phyloP scores from a whole-genome alignment of 1,284 basidiomycete species.

The Laetiporus sulphureus region DNA sequence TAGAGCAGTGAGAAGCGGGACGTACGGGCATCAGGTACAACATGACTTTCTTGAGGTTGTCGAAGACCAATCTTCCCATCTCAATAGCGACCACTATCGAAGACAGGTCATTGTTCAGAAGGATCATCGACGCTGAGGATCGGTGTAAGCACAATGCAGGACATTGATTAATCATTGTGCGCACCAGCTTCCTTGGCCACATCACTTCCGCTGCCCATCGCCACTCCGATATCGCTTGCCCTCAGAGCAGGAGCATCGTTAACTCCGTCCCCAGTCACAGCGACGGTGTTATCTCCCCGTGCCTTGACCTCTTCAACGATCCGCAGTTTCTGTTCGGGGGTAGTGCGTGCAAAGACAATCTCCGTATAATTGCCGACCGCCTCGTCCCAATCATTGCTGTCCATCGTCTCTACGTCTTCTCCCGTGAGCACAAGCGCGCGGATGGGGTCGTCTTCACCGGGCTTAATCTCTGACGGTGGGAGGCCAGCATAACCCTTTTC shows the following conservation, averaged over 20 bases:
- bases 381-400: constrained; percentile 40
- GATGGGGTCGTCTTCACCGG: constrained; percentile 17
- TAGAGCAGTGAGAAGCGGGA: too few relatives aligned
- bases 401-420: constrained; percentile 41
- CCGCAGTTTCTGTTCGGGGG: constrained; percentile 66
- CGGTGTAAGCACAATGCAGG: too few relatives aligned
- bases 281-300: constrained; percentile 42
- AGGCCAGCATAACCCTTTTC: constrained; percentile 12
- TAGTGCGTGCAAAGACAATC: constrained; percentile 69
- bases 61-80: constrained; percentile 59
- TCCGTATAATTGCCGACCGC: constrained; percentile 48
- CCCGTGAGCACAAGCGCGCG: constrained; percentile 46
- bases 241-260: constrained; percentile 65
- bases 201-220: constrained; percentile 46
- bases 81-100: constrained; percentile 43
- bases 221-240: constrained; percentile 49
- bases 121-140: constrained; percentile 37
- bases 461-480: constrained; percentile 22
- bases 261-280: constrained; percentile 63
- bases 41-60: constrained; percentile 58
- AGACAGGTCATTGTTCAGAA: constrained; percentile 43
- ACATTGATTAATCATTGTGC: constrained; percentile 9
- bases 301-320: constrained; percentile 60
- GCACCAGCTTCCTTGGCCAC: constrained; percentile 39
- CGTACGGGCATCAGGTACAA: constrained; percentile 41